Evolutionary conservation across 1,139 yeast genomes (phyloP).

Genomic region (Diutina sp.): DNA sequence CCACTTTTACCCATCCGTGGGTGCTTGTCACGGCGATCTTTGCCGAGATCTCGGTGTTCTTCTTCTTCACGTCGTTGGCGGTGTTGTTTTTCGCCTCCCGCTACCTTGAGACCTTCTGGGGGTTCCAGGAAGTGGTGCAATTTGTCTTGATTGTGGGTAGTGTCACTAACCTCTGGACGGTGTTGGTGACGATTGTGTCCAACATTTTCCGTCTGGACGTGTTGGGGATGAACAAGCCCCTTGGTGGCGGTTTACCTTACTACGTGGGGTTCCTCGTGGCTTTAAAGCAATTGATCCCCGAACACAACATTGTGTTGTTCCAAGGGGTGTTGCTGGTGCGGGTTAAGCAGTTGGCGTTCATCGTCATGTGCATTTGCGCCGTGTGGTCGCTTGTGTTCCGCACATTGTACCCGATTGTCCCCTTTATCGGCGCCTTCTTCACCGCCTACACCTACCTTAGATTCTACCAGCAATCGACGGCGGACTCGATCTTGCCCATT

Average conservation of each 20-base stretch:
- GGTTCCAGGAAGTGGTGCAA: slow-evolving; percentile 43
- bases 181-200: slow-evolving; percentile 23
- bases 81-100: slow-evolving; percentile 40
- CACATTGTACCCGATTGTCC: slow-evolving; percentile 43
- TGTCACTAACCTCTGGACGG: slow-evolving; percentile 45
- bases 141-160: slow-evolving; percentile 48
- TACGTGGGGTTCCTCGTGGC: slow-evolving; percentile 73
- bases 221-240: slow-evolving; percentile 29
- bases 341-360: slow-evolving; percentile 63
- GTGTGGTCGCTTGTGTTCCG: slow-evolving; percentile 28
- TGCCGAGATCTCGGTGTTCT: slow-evolving; percentile 48
- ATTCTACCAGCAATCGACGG: slow-evolving; percentile 43
- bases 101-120: slow-evolving; percentile 45
- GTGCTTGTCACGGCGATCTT: slow-evolving; percentile 60
- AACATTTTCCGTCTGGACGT: slow-evolving; percentile 26
- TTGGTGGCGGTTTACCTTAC: slow-evolving; percentile 66
- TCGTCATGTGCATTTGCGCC: slow-evolving; percentile 33
- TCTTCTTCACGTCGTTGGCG: slow-evolving; percentile 33
- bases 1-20: slow-evolving; percentile 59
- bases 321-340: slow-evolving; percentile 53
- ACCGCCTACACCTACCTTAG: slow-evolving; percentile 66
- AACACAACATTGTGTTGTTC: slow-evolving; percentile 63
- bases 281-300: slow-evolving; percentile 81
- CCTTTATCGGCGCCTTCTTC: slow-evolving; percentile 59
- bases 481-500: slow-evolving; percentile 28